Evolutionary conservation across 805 yeast genomes (phyloP), one percentile per base, ranked within the genome.

Genomic region (Schizosaccharomyces japonicus): DNA sequence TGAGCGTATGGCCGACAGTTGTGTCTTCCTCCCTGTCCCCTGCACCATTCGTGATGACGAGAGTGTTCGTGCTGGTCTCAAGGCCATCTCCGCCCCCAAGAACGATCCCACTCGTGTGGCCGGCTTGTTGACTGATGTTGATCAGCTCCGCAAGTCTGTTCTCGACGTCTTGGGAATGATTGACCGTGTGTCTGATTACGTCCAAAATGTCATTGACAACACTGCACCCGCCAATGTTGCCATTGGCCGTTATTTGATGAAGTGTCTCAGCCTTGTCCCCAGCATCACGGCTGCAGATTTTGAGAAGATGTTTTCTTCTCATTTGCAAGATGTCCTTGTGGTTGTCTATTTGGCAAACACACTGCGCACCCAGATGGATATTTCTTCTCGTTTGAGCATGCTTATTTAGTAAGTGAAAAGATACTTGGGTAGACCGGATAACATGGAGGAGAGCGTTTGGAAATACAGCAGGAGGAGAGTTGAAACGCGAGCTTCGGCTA

Each of bases 301-400:
- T 55, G 73, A 72, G 57, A 62, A 67, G 52, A 69, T 75, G 52
- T 75, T 81, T 68, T 74, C 73, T 58, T 68, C 72, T 32, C 84
- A 80, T 60, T 67, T 77, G 58, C 83, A 80, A 61, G 94, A 83
- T 56, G 75, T 82, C 39, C 68, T 80, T 51, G 73, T 82, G 75
- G 71, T 83, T 52, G 87, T 80, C 59, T 80, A 78, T 59, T 69
- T 83, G 62, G 78, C 93, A 49, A 75, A 78, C 54, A 80, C 90
- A 49, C 75, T 83, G 55, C 80, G 79, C 65, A 79, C 83, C 52
- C 94, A 83, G 48, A 44, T 53, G 50, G 55, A 53, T 19, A 30
- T 45, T 29, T 44, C 36, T 26, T 30, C 47, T 11, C 31, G 39
- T 29, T 23, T 45, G 8, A 31, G 15, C 25, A 15, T 25, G 39